These are phyloP conservation scores for Aspergillus caelatus DNA, from an alignment of 2,329 filamentous ascomycete genomes.

Conservation along the genomic window DNA sequence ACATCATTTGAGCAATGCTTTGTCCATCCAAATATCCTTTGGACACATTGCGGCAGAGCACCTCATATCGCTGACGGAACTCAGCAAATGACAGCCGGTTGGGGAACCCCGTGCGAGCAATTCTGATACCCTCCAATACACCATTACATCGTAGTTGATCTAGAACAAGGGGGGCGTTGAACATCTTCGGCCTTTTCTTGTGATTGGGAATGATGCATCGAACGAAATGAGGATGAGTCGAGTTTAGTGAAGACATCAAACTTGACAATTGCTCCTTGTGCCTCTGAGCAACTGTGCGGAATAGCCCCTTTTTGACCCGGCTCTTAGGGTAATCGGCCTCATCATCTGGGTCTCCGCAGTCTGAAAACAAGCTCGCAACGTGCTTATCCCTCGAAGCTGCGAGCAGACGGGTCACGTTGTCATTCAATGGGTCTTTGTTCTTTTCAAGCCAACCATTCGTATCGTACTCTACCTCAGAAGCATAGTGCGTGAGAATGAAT, in stretches of 20 bases:
- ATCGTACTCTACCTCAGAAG: conserved; percentile 95
- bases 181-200: conserved; percentile 93
- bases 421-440: conserved; percentile 97
- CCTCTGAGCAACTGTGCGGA: conserved; percentile 92
- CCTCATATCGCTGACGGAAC: conserved; percentile 94
- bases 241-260: conserved; percentile 90
- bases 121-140: conserved; percentile 97
- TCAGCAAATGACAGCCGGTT: conserved; percentile 91
- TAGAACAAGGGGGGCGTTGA: conserved; percentile 87
- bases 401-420: conserved; percentile 90
- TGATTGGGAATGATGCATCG: conserved; percentile 97
- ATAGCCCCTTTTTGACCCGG: conserved; percentile 94
- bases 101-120: conserved; percentile 94
- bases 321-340: conserved; percentile 68
- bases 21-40: conserved; percentile 92
- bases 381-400: conserved; percentile 81
- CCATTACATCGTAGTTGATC: conserved; percentile 98
- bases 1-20: conserved; percentile 78
- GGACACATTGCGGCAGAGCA: conserved; percentile 85
- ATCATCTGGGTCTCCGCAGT: conserved; percentile 83
- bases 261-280: conserved; percentile 99
- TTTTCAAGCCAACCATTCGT: conserved; percentile 96
- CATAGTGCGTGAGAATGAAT: conserved; percentile 96
- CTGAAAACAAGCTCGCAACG: conserved; percentile 79
- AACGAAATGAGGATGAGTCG: conserved; percentile 96